Evolutionary conservation across 1,284 basidiomycete species (phyloP), one percentile per base, ranked within the genome.

Genomic region (Rhizoctonia solani): DNA sequence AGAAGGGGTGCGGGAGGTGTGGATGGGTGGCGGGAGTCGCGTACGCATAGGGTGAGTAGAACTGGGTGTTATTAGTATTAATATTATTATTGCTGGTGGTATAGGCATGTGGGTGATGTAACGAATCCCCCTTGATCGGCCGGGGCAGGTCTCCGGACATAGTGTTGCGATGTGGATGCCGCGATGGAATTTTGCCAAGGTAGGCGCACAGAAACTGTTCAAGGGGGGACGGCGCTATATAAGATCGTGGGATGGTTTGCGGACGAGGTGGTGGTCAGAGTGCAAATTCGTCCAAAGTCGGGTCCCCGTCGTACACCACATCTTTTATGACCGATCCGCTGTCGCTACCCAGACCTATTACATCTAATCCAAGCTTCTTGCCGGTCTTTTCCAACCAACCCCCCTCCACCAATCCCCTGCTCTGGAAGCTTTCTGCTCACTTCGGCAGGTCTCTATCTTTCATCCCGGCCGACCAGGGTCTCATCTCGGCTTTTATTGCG

Each of bases 61-160:
- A 46, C 19, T 61, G 46, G 46, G 29, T 32, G 58, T 27, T 29
- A 30, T 8, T 23, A 32, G 3, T n/a, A 25, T 21, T 19, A 27
- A 23, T 61, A 21, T 9, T 50, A 61, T 61, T 13, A 19, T 13
- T 27, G 13, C 39, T n/a, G n/a, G n/a, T n/a, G n/a, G n/a, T n/a
- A n/a, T n/a, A n/a, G n/a, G n/a, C 39, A 52, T 52, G 49, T 52
- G 49, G 49, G 49, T 52, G 49, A 52, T 52, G 49, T 52, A 52
- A 52, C 49, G 49, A 52, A 5, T 13, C n/a, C 23, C 49, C 23
- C 23, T 52, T 52, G 54, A 56, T 56, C 25, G 54, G 54, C 44
- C 44, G 44, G 32, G 54, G 54, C 54, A 55, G 54, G 42, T 61
- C 49, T 52, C 49, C 58, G 58, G 58, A 21, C 58, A 61, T 61